These are phyloP conservation scores for Globisporangium solare DNA, from an alignment of 352 stramenopile species.

Conservation along the genomic window DNA sequence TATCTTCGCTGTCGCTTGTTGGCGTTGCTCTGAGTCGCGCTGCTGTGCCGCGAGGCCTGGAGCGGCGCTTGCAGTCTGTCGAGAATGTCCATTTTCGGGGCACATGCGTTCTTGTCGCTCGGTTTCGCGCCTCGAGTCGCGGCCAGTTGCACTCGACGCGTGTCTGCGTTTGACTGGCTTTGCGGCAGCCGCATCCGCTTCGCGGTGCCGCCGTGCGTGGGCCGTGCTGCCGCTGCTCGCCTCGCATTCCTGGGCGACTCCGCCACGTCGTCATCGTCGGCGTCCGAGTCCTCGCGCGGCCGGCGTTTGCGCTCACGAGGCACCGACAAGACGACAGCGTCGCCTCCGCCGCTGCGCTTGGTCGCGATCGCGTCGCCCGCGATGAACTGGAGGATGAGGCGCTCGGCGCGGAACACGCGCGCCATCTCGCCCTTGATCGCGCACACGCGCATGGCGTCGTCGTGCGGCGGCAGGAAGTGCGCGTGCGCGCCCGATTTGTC, in stretches of 20 bases:
- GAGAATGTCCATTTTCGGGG: constrained; percentile 4
- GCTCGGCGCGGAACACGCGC: constrained; percentile 44
- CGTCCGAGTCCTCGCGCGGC: constrained; percentile 15
- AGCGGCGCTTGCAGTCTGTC: constrained; percentile 11
- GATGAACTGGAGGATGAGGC: constrained; percentile 55
- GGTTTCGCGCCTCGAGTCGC: not conserved
- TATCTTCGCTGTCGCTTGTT: constrained; percentile 13
- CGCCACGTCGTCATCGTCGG: constrained; percentile 10
- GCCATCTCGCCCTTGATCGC: constrained; percentile 48
- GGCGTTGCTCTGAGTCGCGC: not conserved
- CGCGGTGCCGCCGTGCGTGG: not conserved
- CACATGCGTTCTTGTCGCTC: no score
- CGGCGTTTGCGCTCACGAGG: constrained; percentile 28
- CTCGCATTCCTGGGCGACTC: no score
- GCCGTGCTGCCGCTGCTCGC: not conserved
- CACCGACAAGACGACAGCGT: not conserved
- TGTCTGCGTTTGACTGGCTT: constrained; percentile 1
- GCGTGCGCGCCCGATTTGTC: constrained; percentile 45
- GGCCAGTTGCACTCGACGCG: not conserved
- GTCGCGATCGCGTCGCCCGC: constrained; percentile 49
- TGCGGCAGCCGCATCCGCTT: not conserved
- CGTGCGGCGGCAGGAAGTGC: constrained; percentile 33
- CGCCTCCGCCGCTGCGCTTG: constrained; percentile 16
- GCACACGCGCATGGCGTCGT: constrained; percentile 42
- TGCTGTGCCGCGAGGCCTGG: constrained; percentile 5